These are phyloP conservation scores for Wickerhamiella bombiphila DNA, from an alignment of 805 yeast species.

Conservation along the genomic window DNA sequence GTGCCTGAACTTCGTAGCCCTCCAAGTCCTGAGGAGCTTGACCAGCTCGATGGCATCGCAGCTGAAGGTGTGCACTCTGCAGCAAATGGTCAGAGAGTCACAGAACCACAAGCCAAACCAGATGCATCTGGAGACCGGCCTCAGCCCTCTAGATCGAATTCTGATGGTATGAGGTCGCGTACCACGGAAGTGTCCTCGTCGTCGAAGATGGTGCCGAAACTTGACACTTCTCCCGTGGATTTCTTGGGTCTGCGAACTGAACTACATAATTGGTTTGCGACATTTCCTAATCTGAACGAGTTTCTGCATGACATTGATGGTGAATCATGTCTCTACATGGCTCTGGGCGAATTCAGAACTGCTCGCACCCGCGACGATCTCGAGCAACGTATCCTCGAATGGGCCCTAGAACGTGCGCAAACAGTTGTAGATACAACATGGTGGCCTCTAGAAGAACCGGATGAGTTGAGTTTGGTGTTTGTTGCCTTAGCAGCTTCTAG, in stretches of 20 bases:
- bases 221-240: conserved; percentile 10
- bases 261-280: conserved; percentile 12
- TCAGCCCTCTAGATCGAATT: no score
- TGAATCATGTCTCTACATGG: no score
- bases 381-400: not conserved
- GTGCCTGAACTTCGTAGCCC: not conserved
- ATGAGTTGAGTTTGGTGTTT: not conserved
- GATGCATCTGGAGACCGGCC: not conserved
- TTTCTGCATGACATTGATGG: not conserved
- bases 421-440: not conserved
- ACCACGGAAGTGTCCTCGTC: conserved; percentile 17
- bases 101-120: not conserved
- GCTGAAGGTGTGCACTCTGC: not conserved
- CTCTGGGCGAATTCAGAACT: no score
- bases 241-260: conserved; percentile 12
- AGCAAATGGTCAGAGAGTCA: not conserved
- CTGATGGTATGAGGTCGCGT: conserved; percentile 14
- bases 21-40: not conserved
- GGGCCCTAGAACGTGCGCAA: no score
- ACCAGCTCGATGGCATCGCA: conserved; percentile 1
- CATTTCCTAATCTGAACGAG: not conserved
- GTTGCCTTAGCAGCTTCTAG: not conserved
- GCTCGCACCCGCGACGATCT: not conserved
- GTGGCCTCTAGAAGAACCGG: not conserved
- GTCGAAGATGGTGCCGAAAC: conserved; percentile 14